Evolutionary conservation across 2,329 filamentous ascomycete genomes (phyloP), one percentile per base, ranked within the genome.

Genomic region (Alternaria triticimaculans): DNA sequence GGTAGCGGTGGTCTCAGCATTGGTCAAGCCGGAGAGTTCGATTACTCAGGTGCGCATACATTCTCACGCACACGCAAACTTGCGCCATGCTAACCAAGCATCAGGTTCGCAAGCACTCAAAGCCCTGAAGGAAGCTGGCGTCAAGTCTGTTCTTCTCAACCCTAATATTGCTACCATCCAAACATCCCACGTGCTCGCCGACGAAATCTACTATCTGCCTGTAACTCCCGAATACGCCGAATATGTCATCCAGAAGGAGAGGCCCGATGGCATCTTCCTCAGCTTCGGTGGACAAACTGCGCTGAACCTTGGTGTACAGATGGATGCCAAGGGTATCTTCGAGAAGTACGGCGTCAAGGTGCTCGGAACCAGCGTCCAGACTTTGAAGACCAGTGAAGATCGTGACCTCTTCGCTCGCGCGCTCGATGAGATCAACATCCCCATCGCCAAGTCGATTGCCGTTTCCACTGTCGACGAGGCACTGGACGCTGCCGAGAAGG

Each of bases 111-210:
- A 98, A 85, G 96, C 96, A 58, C 87, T 99, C 67, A 98, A 98
- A 84, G 96, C 96, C 43, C 87, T 99, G 66, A 98, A 97, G 83
- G 95, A 98, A 84, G 95, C 94, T 68, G 93, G 93, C 65, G 92
- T 98, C 64, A 84, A 90, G 72, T 97, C 95, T 10, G 92, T 98
- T 59, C 89, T 98, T 69, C 94, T 98, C 81, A 98, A 98, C 84
- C 95, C 95, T 76, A 98, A 98, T 81, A 98, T 98, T 80, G 95
- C 95, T 64, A 98, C 96, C 62, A 98, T 98, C 78, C 95, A 98
- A 84, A 98, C 95, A 74, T 94, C 96, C 81, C 95, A 98, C 86
- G 90, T 91, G 76, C 91, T 98, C 79, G 94, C 94, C 77, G 95
- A 98, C 79, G 94, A 98, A 84, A 92, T 98, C 77, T 98, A 98